Percentiles rank a stretch among this genome's conserved stretches.
Conservation (phyloP, 78 protist genomes). For the Mastigamoeba balamuthi region DNA sequence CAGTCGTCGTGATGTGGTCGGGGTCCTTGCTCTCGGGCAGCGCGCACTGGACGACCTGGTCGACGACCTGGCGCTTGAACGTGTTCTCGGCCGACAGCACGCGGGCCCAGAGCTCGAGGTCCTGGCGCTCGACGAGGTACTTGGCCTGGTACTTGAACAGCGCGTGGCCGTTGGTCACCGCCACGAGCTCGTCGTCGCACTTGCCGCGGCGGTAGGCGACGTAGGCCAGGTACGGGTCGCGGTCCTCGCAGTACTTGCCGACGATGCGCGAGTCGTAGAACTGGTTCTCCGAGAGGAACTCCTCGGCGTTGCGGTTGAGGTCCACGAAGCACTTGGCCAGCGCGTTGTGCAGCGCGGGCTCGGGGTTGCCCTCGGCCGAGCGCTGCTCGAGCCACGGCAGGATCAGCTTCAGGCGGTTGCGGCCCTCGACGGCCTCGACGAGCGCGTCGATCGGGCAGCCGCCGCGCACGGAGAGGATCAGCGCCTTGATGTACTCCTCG, state of each 20-base stretch:
- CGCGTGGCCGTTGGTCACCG: slow-evolving; percentile 83
- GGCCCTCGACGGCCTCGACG: slow-evolving; percentile 89
- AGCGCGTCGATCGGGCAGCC: slow-evolving; percentile 82
- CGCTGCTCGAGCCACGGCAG: slow-evolving; percentile 95
- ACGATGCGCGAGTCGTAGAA: slow-evolving; percentile 78
- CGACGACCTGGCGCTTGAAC: slow-evolving; percentile 62
- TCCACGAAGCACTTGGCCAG: slow-evolving; percentile 98
- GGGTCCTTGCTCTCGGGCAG: slow-evolving; percentile 86
- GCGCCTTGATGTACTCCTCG: slow-evolving; percentile 82
- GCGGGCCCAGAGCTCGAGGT: slow-evolving; percentile 91
- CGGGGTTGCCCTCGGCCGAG: slow-evolving; percentile 66
- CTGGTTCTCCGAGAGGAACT: slow-evolving; percentile 85
- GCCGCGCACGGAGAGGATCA: slow-evolving; percentile 69
- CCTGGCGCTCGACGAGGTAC: slow-evolving; percentile 90
- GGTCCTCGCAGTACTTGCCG: slow-evolving; percentile 94
- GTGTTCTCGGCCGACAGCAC: slow-evolving; percentile 85
- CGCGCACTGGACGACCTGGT: slow-evolving; percentile 94
- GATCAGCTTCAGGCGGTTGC: slow-evolving; percentile 90
- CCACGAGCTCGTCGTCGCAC: slow-evolving; percentile 93
- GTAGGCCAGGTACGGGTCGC: slow-evolving; percentile 95
- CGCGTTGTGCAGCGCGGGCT: slow-evolving; percentile 94
- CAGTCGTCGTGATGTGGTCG: slow-evolving; percentile 90
- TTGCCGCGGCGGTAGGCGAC: slow-evolving; percentile 78
- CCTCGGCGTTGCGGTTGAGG: slow-evolving; percentile 74
- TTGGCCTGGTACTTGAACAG: slow-evolving; percentile 96